Base-by-base conservation (phyloP, 2,329 filamentous ascomycete genomes). In the Verticillium zaregamsianum region DNA sequence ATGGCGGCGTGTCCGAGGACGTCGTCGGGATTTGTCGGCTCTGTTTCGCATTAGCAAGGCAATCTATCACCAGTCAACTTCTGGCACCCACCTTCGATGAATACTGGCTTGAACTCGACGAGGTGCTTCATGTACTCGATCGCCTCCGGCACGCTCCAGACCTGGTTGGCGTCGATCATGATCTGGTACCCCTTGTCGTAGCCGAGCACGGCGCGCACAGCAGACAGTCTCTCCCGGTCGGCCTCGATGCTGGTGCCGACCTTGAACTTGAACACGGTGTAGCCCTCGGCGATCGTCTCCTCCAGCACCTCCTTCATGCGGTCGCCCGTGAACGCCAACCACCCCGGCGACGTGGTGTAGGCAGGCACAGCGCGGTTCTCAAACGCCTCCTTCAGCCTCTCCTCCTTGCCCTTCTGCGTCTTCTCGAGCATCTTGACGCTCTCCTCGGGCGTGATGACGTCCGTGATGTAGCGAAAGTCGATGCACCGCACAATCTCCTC, bases 151-250 rank as follows among this genome's bases (percentile, higher is more conserved):
- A 90, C 87, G 59, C 82, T 86, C 87, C 87, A 90, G 62, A 88
- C 81, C 76, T 90, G 87, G 70, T 90, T 90, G 9, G 87, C 87
- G 75, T 90, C 87, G 56, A 90, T 83, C 87, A 90, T 90, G 62
- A 90, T 76, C 59, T 87, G 79, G 69, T 87, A 88, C 20, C 82
- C 86, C 73, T 82, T 80, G 67, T 89, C 87, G 69, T 85, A 89
- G 0, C 86, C 86, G 69, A 89, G 86, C 20, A 88, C 82, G 28
- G 85, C 81, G 49, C 87, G 73, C 2, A 85, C 86, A 72, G 89
- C 87, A 14, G 72, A 72, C 66, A 90, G 74, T 25, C 87, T 73
- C 62, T 79, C 76, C 68, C 79, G 79, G 67, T 90, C 87, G 59
- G 82, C 81, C 62, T 84, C 83, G 17, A 90, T 65, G 60, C 80